Conservation (phyloP, 768 basidiomycete genomes). For the Amanita muscaria region DNA sequence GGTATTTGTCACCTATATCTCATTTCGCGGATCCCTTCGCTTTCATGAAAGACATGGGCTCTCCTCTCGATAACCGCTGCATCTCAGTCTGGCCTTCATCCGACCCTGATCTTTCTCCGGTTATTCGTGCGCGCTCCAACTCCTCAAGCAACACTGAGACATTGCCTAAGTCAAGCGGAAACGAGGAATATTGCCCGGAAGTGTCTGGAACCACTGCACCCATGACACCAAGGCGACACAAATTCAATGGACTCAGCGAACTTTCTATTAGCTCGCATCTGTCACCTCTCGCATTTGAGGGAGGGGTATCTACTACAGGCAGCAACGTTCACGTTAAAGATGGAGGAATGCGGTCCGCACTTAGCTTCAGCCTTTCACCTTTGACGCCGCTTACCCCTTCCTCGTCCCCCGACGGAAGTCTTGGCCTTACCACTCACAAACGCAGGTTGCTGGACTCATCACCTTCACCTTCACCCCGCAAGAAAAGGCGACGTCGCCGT, state of each 20-base stretch:
- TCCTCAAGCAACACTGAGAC: not conserved
- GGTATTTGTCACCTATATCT: not conserved
- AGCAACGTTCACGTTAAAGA: too few species aligned
- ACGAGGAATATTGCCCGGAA: not conserved
- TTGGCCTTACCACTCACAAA: not conserved
- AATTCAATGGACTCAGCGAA: too few species aligned
- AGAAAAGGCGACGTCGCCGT: not conserved
- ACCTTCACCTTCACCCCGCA: not conserved
- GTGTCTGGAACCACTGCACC: not conserved
- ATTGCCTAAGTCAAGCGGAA: not conserved
- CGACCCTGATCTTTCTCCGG: conserved; percentile 22
- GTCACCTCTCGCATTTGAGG: too few species aligned
- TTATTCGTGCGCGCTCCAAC: conserved; percentile 17
- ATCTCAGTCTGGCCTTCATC: conserved; percentile 8
- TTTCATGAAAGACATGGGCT: conserved; percentile 6
- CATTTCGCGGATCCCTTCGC: conserved; percentile 2
- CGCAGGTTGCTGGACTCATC: not conserved
- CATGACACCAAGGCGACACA: conserved; percentile 1
- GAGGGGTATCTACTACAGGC: too few species aligned
- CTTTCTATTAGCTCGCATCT: too few species aligned
- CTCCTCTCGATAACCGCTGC: not conserved
- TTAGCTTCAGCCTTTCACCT: conserved; percentile 15
- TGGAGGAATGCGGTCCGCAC: conserved; percentile 3
- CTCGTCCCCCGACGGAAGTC: not conserved
- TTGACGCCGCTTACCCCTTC: conserved; percentile 20